These are phyloP conservation scores for Penstemon davidsonii DNA, from an alignment of 257 asterid genomes.

Conservation along the genomic window DNA sequence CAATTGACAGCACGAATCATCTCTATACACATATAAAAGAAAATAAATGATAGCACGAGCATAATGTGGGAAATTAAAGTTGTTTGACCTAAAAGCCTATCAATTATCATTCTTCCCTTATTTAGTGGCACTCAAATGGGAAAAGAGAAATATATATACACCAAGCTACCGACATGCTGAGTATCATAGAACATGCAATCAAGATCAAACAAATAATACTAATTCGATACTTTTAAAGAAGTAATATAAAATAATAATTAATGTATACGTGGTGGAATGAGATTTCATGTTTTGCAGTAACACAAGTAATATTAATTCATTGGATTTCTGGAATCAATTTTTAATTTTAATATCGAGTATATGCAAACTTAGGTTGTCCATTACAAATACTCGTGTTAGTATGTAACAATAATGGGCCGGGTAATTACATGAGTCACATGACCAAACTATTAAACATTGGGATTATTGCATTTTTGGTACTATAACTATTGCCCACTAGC, in stretches of 20 bases:
- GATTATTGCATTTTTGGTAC: too few relatives aligned
- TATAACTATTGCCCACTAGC: too few relatives aligned
- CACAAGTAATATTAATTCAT: not conserved
- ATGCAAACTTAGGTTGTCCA: too few relatives aligned
- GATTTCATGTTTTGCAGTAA: not conserved
- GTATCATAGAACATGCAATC: not conserved
- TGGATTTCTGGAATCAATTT: not conserved
- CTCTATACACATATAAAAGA: not conserved
- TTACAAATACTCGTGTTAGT: not conserved
- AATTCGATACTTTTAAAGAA: not conserved
- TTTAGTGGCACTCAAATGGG: slow-evolving; percentile 35
- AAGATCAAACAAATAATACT: not conserved
- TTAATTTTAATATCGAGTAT: too few relatives aligned
- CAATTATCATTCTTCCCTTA: slow-evolving; percentile 14
- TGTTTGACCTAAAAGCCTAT: slow-evolving; percentile 26
- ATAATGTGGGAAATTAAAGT: slow-evolving; percentile 32
- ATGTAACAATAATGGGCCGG: not conserved
- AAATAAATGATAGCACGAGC: slow-evolving; percentile 10
- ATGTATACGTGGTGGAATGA: not conserved
- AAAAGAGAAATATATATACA: not conserved
- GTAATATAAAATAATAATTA: not conserved
- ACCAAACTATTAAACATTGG: too few relatives aligned
- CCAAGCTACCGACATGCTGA: not conserved
- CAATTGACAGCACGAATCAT: too few relatives aligned
- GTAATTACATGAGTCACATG: too few relatives aligned